phyloP scores from a whole-genome alignment of 2,329 filamentous ascomycete species.

The Neonectria coccinea region DNA sequence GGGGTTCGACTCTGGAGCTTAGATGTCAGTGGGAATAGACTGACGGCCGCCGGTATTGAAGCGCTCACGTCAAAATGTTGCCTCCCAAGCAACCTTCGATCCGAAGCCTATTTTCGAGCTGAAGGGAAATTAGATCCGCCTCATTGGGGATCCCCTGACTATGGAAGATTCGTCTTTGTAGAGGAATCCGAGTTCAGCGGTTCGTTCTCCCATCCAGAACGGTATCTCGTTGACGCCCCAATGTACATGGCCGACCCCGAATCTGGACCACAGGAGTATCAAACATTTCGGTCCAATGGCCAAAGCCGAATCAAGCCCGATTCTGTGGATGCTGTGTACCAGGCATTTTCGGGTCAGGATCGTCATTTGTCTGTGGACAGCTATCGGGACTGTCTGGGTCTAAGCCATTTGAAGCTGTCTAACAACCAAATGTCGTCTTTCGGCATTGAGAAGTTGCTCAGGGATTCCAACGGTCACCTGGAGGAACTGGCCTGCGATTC shows the following conservation, averaged over 20 bases:
- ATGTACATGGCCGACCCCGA: conserved; percentile 42
- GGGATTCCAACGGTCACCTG: conserved; percentile 58
- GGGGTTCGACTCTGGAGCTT: conserved; percentile 65
- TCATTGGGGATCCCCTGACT: conserved; percentile 46
- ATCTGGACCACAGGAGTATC: conserved; percentile 34
- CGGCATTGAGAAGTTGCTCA: conserved; percentile 59
- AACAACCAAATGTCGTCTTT: conserved; percentile 60
- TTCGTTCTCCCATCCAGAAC: conserved; percentile 58
- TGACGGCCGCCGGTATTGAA: conserved; percentile 60
- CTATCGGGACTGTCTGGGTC: conserved; percentile 41
- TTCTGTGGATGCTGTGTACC: conserved; percentile 42
- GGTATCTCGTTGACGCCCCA: conserved; percentile 63
- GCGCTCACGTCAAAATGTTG: conserved; percentile 49
- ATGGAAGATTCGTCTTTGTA: conserved; percentile 59
- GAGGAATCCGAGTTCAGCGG: conserved; percentile 61
- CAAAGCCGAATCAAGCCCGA: conserved; percentile 42
- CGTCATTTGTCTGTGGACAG: conserved; percentile 31
- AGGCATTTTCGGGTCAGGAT: conserved; percentile 43
- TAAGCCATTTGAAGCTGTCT: conserved; percentile 68
- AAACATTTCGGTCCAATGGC: conserved; percentile 50
- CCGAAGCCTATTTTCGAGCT: conserved; percentile 53
- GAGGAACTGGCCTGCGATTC: conserved; percentile 65
- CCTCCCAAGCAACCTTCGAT: conserved; percentile 48
- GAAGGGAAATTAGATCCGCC: conserved; percentile 59
- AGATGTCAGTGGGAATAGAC: conserved; percentile 64